phyloP scores from a whole-genome alignment of 805 yeast species.

The Zygosaccharomyces lentus region DNA sequence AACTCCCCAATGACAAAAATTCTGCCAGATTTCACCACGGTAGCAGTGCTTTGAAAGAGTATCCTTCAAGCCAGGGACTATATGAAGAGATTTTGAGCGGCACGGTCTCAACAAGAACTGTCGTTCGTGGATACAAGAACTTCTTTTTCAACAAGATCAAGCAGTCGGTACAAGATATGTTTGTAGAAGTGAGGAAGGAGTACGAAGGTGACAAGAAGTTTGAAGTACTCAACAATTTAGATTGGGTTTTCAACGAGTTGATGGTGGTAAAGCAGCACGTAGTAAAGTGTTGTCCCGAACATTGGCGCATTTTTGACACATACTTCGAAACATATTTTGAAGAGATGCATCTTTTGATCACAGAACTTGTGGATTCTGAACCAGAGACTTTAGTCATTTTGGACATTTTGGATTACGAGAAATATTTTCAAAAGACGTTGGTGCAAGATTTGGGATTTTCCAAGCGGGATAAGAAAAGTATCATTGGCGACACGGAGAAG shows the following conservation, averaged over 20 bases:
- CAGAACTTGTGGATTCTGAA: slow-evolving; percentile 58
- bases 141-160: slow-evolving; percentile 57
- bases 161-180: slow-evolving; percentile 59
- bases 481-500: slow-evolving; percentile 69
- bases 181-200: slow-evolving; percentile 54
- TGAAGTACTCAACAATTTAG: slow-evolving; percentile 62
- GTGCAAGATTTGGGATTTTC: slow-evolving; percentile 46
- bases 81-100: slow-evolving; percentile 41
- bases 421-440: slow-evolving; percentile 55
- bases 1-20: slow-evolving; percentile 24
- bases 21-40: slow-evolving; percentile 16
- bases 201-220: slow-evolving; percentile 45
- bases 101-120: slow-evolving; percentile 40
- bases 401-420: slow-evolving; percentile 71
- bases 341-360: slow-evolving; percentile 59
- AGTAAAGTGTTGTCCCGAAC: slow-evolving; percentile 55
- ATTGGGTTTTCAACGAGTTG: slow-evolving; percentile 82
- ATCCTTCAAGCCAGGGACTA: slow-evolving; percentile 32
- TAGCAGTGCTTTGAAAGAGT: slow-evolving; percentile 19
- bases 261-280: slow-evolving; percentile 58
- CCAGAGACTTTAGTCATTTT: slow-evolving; percentile 77
- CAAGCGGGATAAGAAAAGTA: slow-evolving; percentile 46
- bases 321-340: slow-evolving; percentile 64
- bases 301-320: slow-evolving; percentile 68
- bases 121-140: slow-evolving; percentile 55